Percentiles rank a stretch among this genome's conserved stretches.
These are phyloP conservation scores for Endothia cerciana DNA, from an alignment of 2,329 filamentous ascomycete genomes.

Conservation along the genomic window DNA sequence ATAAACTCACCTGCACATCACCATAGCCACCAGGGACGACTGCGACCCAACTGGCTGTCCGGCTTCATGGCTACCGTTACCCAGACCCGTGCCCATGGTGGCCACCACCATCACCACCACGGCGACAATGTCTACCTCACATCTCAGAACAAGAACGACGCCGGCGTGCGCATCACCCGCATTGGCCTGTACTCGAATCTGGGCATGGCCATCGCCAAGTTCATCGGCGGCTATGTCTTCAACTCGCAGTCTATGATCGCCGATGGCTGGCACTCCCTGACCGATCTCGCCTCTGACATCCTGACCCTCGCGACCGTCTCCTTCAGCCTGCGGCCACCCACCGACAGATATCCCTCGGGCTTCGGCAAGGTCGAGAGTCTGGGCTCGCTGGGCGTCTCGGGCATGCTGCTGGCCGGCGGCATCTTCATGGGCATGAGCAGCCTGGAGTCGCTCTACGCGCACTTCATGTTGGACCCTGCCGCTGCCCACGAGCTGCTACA, in stretches of 20 bases:
- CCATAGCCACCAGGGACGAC: slow-evolving; percentile 20
- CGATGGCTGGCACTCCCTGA: slow-evolving; percentile 93
- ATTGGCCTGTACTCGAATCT: slow-evolving; percentile 89
- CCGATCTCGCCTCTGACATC: slow-evolving; percentile 92
- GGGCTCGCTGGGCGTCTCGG: slow-evolving; percentile 89
- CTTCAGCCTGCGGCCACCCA: slow-evolving; percentile 86
- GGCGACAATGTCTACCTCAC: slow-evolving; percentile 85
- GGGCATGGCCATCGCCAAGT: slow-evolving; percentile 92
- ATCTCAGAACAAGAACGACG: slow-evolving; percentile 84
- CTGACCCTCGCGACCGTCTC: slow-evolving; percentile 93
- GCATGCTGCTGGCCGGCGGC: slow-evolving; percentile 85
- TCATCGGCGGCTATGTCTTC: slow-evolving; percentile 89
- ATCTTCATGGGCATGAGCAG: slow-evolving; percentile 89
- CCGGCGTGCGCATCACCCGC: slow-evolving; percentile 89
- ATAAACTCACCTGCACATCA: slow-evolving; percentile 24
- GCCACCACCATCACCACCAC: slow-evolving; percentile 63
- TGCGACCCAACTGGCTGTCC: slow-evolving; percentile 33
- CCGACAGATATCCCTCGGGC: slow-evolving; percentile 81
- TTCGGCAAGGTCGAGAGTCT: slow-evolving; percentile 98
- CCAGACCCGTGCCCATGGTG: slow-evolving; percentile 48
- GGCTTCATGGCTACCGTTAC: slow-evolving; percentile 33
- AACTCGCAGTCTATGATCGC: slow-evolving; percentile 92
- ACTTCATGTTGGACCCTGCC: slow-evolving; percentile 69
- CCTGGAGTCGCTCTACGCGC: slow-evolving; percentile 68
- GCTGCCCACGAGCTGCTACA: slow-evolving; percentile 56